These are phyloP conservation scores for Gossypium herbaceum DNA, from an alignment of 345 rosid species.

Conservation along the genomic window DNA sequence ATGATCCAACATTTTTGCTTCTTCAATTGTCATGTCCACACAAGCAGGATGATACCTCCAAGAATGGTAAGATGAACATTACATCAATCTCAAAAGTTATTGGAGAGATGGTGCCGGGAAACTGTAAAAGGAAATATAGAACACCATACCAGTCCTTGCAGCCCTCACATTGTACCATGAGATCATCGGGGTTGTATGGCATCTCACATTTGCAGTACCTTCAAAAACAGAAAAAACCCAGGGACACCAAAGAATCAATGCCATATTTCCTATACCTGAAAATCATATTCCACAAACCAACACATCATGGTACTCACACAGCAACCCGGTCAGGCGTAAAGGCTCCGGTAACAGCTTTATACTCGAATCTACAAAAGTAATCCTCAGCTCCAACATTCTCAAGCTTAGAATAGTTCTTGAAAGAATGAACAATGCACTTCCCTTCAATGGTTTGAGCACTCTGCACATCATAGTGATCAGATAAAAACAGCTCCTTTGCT, in stretches of 20 bases:
- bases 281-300: conserved; percentile 11
- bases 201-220: conserved; percentile 94
- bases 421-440: conserved; percentile 73
- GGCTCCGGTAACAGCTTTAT: conserved; percentile 79
- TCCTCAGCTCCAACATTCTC: conserved; percentile 78
- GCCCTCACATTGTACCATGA: conserved; percentile 92
- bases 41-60: conserved; percentile 92
- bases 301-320: conserved; percentile 55
- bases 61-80: conserved; percentile 9
- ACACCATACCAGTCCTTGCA: conserved; percentile 86
- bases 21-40: conserved; percentile 78
- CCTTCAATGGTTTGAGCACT: conserved; percentile 86
- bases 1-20: conserved; percentile 75
- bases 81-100: not conserved
- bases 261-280: not conserved
- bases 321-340: conserved; percentile 86
- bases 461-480: conserved; percentile 81
- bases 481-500: conserved; percentile 79
- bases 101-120: not conserved
- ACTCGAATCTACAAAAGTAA: conserved; percentile 82
- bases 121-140: not conserved
- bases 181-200: conserved; percentile 94
- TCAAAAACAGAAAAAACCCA: conserved; percentile 20
- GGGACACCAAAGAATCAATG: conserved; percentile 14
- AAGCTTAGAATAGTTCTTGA: conserved; percentile 70